phyloP scores from a whole-genome alignment of 768 basidiomycete genomes.

The Lyophyllum decastes region DNA sequence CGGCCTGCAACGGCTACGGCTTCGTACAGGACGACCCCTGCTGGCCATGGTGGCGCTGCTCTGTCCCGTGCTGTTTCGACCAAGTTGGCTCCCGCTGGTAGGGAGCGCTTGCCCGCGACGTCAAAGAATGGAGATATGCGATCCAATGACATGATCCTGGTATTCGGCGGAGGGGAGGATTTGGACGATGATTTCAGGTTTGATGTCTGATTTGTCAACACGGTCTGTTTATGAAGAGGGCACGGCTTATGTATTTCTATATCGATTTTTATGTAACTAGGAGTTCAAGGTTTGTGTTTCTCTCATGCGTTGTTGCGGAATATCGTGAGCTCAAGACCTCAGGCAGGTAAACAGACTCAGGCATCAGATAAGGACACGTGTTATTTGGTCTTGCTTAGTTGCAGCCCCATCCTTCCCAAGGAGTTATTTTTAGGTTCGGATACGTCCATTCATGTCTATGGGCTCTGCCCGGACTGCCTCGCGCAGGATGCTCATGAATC shows the following conservation, averaged over 20 bases:
- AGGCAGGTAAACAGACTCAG: neutral
- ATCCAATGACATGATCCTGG: neutral
- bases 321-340: neutral
- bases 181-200: constrained; percentile 26
- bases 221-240: neutral
- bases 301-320: neutral
- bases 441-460: no score
- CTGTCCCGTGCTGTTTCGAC: neutral
- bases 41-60: neutral
- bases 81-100: neutral
- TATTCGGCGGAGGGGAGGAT: constrained; percentile 4
- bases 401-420: neutral
- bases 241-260: neutral
- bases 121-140: neutral
- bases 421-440: neutral
- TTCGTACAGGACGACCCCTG: constrained; percentile 2
- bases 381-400: neutral
- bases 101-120: neutral
- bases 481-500: no score
- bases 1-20: constrained; percentile 14
- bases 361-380: neutral
- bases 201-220: constrained; percentile 17
- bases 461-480: no score
- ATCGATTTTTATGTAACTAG: neutral
- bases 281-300: neutral